Base-by-base conservation (phyloP, 306 rosid genomes). In the Dalbergia oliveri region DNA sequence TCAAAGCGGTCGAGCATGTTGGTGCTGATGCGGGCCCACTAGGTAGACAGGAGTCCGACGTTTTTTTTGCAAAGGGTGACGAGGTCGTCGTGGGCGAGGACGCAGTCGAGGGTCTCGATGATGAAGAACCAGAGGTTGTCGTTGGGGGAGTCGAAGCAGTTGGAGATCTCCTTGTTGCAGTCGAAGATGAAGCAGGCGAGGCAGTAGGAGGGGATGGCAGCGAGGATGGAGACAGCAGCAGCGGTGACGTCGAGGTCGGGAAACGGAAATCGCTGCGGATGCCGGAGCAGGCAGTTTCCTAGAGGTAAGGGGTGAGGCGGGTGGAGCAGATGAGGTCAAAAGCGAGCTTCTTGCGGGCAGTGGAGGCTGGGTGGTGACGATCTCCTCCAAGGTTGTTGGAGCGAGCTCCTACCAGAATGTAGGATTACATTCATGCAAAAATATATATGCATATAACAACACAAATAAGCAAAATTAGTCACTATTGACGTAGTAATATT, bases 281-380 rank as follows among this genome's bases (percentile, higher is more conserved):
- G n/a, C n/a, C n/a, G n/a, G n/a, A n/a, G n/a, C n/a, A n/a, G n/a
- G n/a, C n/a, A n/a, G n/a, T n/a, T n/a, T n/a, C n/a, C n/a, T n/a
- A n/a, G n/a, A n/a, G n/a, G n/a, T n/a, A n/a, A n/a, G n/a, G n/a
- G n/a, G n/a, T n/a, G n/a, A 95, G 97, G 51, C 98, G 96, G 1
- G 99, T 93, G 76, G 97, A 95, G 33, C 99, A 98, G 58, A 95
- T 95, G 75, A 95, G 91, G 76, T 95, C 96, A 80, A 95, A 95
- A 3, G 99, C 96, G 18, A 95, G 98, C 59, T 95, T 95, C 80
- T 95, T 95, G 77, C 97, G 89, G 33, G 93, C 91, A 63, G 99
- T 96, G 75, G 98, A 95, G 65, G 99, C 94, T 0, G 99, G 99
- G 5, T 88, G 12, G 99, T 97, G 5, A 95, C 97, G 86, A 95